Percentiles rank a stretch among this genome's conserved stretches.
Evolutionary conservation across 768 basidiomycete genomes (phyloP).

Genomic region (Kwoniella dendrophila): DNA sequence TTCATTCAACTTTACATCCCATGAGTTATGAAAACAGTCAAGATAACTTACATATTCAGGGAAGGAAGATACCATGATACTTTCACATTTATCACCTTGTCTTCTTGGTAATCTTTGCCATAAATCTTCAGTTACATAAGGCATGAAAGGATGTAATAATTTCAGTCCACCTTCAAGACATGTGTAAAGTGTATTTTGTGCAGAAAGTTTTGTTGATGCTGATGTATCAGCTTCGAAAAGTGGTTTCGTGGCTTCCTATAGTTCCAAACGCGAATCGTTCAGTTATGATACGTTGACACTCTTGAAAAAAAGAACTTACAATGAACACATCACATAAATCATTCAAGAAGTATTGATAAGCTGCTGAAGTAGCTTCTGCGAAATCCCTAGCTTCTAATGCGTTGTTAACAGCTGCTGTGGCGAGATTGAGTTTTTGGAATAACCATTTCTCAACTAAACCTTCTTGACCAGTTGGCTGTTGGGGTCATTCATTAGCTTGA

Average conservation of each 20-base stretch:
- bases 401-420: slow-evolving; percentile 74
- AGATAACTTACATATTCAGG: slow-evolving; percentile 69
- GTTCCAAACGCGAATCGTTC: neutral
- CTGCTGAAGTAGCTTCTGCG: slow-evolving; percentile 81
- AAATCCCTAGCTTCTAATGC: slow-evolving; percentile 81
- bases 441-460: slow-evolving; percentile 94
- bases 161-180: slow-evolving; percentile 88
- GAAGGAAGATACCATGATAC: slow-evolving; percentile 86
- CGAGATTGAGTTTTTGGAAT: slow-evolving; percentile 85
- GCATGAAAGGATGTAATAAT: slow-evolving; percentile 97
- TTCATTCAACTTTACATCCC: too few relatives aligned
- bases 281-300: neutral
- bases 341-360: slow-evolving; percentile 95
- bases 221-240: slow-evolving; percentile 80
- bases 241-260: slow-evolving; percentile 96
- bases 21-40: neutral
- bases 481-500: too few relatives aligned
- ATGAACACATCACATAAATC: slow-evolving; percentile 99
- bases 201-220: slow-evolving; percentile 68
- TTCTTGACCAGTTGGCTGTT: slow-evolving; percentile 87
- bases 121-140: slow-evolving; percentile 95
- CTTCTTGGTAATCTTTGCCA: slow-evolving; percentile 94
- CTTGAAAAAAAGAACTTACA: slow-evolving; percentile 59
- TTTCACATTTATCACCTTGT: slow-evolving; percentile 75
- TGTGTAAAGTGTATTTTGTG: slow-evolving; percentile 93